Conservation (phyloP, 106 monocot species). For the Ottelia alismoides region DNA sequence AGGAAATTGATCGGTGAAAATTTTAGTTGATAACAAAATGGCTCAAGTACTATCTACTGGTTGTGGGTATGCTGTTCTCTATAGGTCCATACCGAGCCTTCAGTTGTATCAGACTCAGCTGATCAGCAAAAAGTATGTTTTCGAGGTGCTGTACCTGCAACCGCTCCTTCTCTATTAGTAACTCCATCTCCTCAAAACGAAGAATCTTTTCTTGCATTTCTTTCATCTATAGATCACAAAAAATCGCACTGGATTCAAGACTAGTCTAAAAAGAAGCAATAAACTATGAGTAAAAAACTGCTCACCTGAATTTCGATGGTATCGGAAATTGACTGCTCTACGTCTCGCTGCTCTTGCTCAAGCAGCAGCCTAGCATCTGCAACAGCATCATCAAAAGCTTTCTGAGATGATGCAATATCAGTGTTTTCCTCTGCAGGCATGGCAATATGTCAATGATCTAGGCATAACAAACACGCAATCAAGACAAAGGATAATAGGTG, state of each 20-base stretch:
- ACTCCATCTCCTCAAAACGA: conserved; percentile 55
- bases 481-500: too few species aligned
- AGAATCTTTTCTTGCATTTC: conserved; percentile 63
- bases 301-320: conserved; percentile 59
- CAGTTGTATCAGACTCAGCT: too few species aligned
- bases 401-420: background rate
- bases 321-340: conserved; percentile 56
- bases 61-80: too few species aligned
- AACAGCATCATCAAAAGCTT: conserved; percentile 18
- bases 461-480: too few species aligned
- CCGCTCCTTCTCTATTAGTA: conserved; percentile 67
- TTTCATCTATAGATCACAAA: conserved; percentile 46
- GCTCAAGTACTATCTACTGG: too few species aligned
- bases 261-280: background rate
- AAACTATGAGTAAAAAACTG: background rate
- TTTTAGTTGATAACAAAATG: too few species aligned
- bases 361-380: conserved; percentile 39
- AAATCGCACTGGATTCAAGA: background rate
- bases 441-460: too few species aligned
- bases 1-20: too few species aligned
- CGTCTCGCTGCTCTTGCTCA: conserved; percentile 40
- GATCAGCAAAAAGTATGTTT: conserved; percentile 57
- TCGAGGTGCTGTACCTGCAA: conserved; percentile 38
- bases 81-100: too few species aligned
- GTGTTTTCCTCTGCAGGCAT: too few species aligned